phyloP scores from a whole-genome alignment of 495 filamentous ascomycete genomes.

The Pyronema domesticum region DNA sequence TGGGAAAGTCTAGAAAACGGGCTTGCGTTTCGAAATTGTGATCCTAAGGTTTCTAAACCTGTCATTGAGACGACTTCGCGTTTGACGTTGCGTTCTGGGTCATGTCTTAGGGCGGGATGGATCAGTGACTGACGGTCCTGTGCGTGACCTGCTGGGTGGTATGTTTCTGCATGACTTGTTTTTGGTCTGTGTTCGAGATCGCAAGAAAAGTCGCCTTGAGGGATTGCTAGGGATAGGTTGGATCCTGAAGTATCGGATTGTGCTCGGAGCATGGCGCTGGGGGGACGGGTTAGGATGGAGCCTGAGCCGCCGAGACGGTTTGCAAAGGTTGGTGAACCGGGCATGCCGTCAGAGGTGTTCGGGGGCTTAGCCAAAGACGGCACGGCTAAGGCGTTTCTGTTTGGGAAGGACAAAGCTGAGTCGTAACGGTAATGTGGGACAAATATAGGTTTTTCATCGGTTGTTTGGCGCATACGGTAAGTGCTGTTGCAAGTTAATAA shows the following conservation, averaged over 20 bases:
- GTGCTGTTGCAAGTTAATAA: constrained; percentile 12
- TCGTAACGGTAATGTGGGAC: constrained; percentile 22
- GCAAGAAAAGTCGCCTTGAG: constrained; percentile 1
- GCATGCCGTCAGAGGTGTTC: constrained; percentile 5
- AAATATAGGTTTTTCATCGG: constrained; percentile 18
- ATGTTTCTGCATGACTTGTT: constrained; percentile 3
- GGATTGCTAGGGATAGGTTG: not conserved
- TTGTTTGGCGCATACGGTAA: constrained; percentile 22
- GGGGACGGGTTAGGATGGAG: constrained; percentile 3
- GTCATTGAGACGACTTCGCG: constrained; percentile 15
- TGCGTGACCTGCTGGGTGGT: constrained; percentile 2
- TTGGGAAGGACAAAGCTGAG: constrained; percentile 14
- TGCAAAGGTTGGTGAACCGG: not conserved
- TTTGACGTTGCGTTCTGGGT: not conserved
- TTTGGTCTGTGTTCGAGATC: not conserved
- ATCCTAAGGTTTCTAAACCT: constrained; percentile 12
- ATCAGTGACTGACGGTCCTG: constrained; percentile 16
- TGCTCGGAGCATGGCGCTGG: constrained; percentile 1
- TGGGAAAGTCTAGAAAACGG: too few species aligned
- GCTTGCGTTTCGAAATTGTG: too few species aligned
- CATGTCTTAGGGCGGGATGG: constrained; percentile 15
- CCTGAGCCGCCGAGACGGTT: not conserved
- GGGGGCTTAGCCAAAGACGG: constrained; percentile 16
- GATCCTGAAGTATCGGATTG: not conserved
- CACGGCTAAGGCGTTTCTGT: constrained; percentile 18